Evolutionary conservation across 2,329 filamentous ascomycete species (phyloP), one percentile per base, ranked within the genome.

Genomic region (Onygenales sp.): DNA sequence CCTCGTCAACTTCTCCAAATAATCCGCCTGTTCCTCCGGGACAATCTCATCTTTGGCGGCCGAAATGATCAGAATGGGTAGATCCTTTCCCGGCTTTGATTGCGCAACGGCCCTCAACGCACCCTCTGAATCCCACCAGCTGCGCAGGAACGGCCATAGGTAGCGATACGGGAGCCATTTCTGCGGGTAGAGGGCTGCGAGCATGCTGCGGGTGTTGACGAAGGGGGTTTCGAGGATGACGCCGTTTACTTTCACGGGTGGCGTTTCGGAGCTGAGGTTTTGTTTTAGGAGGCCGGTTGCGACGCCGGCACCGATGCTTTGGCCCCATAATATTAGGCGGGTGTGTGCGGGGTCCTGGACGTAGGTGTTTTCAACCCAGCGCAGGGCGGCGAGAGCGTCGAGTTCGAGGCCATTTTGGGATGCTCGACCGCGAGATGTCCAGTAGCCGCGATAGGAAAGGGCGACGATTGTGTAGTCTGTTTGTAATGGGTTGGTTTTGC

Each of bases 81-180:
- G 64, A 40, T 45, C 51, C 14, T 32, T 42, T 21, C 32, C 34
- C 11, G 47, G 46, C 54, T 51, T 32, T 43, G 43, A 6, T 17
- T 34, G 33, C 1, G 71, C 68, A 27, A 79, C 68, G 7, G 57
- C 60, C 3, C 63, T 63, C 53, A 79, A 55, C 2, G 74, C 71
- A 0, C 53, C 58, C 27, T 68, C 65, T 46, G 68, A 76, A 57
- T 79, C 74, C 77, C 78, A 81, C 44, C 70, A 70, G 53, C 74
- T 90, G 59, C 85, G 77, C 9, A 91, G 73, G 62, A 91, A 90
- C 0, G 84, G 85, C 75, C 82, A 82, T 0, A 92, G 74, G 63
- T 91, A 83, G 46, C 80, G 79, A 65, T 92, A 92, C 0, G 87
- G 87, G 6, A 91, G 72, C 86, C 87, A 91, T 60, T 80, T 86